A percentile compares a stretch with the other conserved stretches of the same genome.
Conservation (phyloP, 805 yeast species). For the Wickerhamomyces chaumierensis region DNA sequence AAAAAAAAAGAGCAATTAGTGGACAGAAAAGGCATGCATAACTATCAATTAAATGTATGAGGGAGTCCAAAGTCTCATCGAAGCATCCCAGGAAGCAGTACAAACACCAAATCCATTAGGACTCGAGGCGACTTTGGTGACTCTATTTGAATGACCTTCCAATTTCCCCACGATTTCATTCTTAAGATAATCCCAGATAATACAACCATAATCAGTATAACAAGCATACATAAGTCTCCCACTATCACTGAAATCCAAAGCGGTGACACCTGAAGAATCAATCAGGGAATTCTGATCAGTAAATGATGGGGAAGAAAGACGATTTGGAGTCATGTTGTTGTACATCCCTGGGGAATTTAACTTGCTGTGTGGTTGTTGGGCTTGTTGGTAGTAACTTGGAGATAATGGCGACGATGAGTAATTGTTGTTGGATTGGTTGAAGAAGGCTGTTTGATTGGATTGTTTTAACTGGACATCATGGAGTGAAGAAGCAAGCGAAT, state of each 20-base stretch:
- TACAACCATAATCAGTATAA: constrained; percentile 64
- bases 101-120: constrained; percentile 69
- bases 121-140: constrained; percentile 53
- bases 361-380: constrained; percentile 2
- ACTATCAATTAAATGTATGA: constrained; percentile 14
- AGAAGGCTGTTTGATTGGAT: constrained; percentile 6
- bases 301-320: constrained; percentile 16
- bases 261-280: constrained; percentile 59
- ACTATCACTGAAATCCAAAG: constrained; percentile 61
- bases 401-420: constrained; percentile 2
- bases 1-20: too few species aligned
- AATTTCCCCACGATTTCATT: constrained; percentile 54
- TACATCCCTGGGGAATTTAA: background rate
- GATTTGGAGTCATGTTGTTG: constrained; percentile 6
- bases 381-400: constrained; percentile 3
- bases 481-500: constrained; percentile 20
- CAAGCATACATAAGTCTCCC: constrained; percentile 69
- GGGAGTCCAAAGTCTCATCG: constrained; percentile 56
- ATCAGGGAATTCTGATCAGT: constrained; percentile 16
- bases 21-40: too few species aligned
- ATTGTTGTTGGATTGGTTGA: constrained; percentile 6
- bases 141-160: constrained; percentile 52
- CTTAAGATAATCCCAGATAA: constrained; percentile 67
- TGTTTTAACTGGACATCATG: constrained; percentile 1
- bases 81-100: constrained; percentile 74